These are phyloP conservation scores for Trametes versicolor DNA, from an alignment of 1,284 basidiomycete species.

Conservation along the genomic window DNA sequence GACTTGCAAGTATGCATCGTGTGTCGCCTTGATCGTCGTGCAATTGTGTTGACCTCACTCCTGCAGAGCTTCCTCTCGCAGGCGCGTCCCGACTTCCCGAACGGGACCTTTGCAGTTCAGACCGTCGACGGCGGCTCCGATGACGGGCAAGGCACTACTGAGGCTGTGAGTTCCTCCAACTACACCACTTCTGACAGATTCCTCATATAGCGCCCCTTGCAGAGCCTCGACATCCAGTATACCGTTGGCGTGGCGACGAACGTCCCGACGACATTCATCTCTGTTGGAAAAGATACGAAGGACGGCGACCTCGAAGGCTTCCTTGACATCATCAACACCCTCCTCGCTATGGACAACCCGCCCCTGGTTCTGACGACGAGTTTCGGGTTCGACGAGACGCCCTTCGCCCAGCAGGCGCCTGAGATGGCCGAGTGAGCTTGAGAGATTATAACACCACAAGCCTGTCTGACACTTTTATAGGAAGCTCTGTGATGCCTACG, in stretches of 20 bases:
- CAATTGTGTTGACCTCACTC: too few relatives aligned
- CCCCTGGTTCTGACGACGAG: constrained; percentile 46
- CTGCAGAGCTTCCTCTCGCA: constrained; percentile 55
- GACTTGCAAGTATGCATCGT: constrained; percentile 52
- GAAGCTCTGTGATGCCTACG: constrained; percentile 62
- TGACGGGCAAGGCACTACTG: constrained; percentile 3
- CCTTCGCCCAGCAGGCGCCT: constrained; percentile 43
- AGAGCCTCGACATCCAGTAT: constrained; percentile 70
- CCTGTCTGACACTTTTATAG: background rate
- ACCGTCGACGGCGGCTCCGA: constrained; percentile 10
- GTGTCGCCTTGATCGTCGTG: background rate
- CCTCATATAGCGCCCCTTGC: background rate
- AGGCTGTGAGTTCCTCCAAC: constrained; percentile 11
- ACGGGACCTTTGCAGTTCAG: constrained; percentile 4
- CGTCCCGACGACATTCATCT: constrained; percentile 35
- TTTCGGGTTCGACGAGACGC: constrained; percentile 64
- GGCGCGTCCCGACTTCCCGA: constrained; percentile 57
- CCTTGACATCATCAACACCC: constrained; percentile 43
- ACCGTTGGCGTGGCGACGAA: constrained; percentile 67
- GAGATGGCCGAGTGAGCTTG: constrained; percentile 61
- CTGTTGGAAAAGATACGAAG: constrained; percentile 20
- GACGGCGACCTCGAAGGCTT: constrained; percentile 34
- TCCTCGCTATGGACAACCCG: constrained; percentile 39
- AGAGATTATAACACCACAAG: too few relatives aligned
- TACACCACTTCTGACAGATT: background rate